These are phyloP conservation scores for Verticillium alfalfae DNA, from an alignment of 2,329 filamentous ascomycete genomes.

Conservation along the genomic window DNA sequence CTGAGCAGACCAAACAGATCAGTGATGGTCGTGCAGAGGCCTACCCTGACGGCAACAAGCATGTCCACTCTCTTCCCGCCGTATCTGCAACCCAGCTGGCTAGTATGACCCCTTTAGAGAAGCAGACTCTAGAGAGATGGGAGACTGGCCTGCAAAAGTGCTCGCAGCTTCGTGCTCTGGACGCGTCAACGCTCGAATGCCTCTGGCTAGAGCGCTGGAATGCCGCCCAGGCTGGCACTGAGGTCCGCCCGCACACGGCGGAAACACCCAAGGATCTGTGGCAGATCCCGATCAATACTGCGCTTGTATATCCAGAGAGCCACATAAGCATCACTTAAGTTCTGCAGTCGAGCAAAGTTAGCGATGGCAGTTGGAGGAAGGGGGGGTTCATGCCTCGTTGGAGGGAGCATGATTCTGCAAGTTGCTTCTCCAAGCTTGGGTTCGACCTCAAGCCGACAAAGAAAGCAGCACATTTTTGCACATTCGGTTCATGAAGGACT, in stretches of 20 bases:
- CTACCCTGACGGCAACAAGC: neutral
- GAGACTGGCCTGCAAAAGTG: neutral
- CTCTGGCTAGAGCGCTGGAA: neutral
- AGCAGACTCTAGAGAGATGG: neutral
- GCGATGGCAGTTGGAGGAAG: neutral
- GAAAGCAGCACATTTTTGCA: too few relatives aligned
- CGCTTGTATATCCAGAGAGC: neutral
- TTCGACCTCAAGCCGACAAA: too few relatives aligned
- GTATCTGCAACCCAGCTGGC: neutral
- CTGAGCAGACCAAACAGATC: too few relatives aligned
- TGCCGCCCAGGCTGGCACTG: neutral
- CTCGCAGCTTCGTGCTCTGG: neutral
- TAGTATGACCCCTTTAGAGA: neutral
- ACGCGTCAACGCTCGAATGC: neutral
- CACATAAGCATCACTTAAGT: neutral
- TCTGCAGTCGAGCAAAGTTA: neutral
- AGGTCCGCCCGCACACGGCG: neutral
- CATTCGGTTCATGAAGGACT: too few relatives aligned
- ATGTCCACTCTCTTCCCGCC: neutral
- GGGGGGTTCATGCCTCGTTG: too few relatives aligned
- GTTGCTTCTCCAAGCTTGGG: too few relatives aligned
- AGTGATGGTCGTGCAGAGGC: too few relatives aligned
- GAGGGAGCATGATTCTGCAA: too few relatives aligned
- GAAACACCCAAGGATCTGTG: neutral
- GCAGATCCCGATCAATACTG: neutral